Evolutionary conservation across 257 asterid species (phyloP).

Genomic region (Nyctanthes arbortristis): DNA sequence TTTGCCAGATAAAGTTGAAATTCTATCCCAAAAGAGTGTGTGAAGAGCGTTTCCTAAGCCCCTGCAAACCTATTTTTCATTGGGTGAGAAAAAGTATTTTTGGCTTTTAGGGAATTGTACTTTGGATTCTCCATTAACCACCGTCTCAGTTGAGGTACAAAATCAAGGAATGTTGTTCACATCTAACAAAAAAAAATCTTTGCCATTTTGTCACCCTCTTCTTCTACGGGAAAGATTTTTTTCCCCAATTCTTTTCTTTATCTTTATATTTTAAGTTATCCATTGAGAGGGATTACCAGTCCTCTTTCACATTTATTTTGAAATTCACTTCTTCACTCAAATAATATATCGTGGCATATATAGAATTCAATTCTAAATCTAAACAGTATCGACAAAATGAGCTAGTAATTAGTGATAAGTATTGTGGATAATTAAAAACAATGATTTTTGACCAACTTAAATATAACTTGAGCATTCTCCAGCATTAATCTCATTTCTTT

Average conservation of each 20-base stretch:
- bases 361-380: too few species aligned
- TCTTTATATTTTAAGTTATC: not conserved
- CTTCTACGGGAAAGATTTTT: not conserved
- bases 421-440: too few species aligned
- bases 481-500: too few species aligned
- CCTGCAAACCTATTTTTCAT: constrained; percentile 34
- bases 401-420: too few species aligned
- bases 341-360: too few species aligned
- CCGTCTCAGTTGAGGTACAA: constrained; percentile 1
- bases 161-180: constrained; percentile 11
- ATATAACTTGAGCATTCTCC: too few species aligned
- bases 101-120: constrained; percentile 41
- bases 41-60: constrained; percentile 46
- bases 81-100: constrained; percentile 31
- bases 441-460: too few species aligned
- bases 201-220: not conserved
- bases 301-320: too few species aligned
- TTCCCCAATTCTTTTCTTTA: too few species aligned
- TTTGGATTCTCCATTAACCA: constrained; percentile 53
- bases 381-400: too few species aligned
- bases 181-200: not conserved
- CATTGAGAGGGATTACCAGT: not conserved
- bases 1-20: constrained; percentile 42
- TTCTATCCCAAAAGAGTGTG: constrained; percentile 17
- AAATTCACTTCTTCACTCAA: too few species aligned